Base-by-base conservation (phyloP, 176 grass and related monocot genomes). In the Avena atlantica region DNA sequence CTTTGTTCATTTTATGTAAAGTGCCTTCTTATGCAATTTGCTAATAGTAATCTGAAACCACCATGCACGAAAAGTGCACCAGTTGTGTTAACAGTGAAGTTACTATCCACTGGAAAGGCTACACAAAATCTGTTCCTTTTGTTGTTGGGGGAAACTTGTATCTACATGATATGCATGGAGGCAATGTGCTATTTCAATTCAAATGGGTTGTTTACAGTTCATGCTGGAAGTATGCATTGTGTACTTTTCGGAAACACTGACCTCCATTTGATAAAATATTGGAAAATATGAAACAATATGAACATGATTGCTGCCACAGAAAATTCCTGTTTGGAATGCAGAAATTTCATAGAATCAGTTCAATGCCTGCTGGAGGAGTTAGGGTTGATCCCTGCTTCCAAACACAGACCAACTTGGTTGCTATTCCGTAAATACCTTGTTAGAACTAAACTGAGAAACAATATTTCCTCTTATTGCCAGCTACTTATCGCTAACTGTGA, bases 21-120 rank as follows among this genome's bases (percentile, higher is more conserved):
- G 67, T 60, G 27, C 47, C 83, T 80, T 86, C 13, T 61, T 4
- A 67, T 36, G 27, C 10, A 64, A 24, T 80, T 63, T 15, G 9
- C 9, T 70, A 40, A 66, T 81, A 74, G 60, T 69, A 14, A 87
- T 27, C n/a, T n/a, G 15, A 78, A 84, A 57, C 6, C 42, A 84
- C 24, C 31, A 75, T 74, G 42, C 70, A 63, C 5, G 74, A 75
- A 60, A 58, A 31, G 51, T 75, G 47, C 19, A 29, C 21, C 50
- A 21, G 24, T 59, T 79, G 10, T 7, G 36, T 42, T 42, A 42
- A 42, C 40, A 42, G 40, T 70, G 14, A 70, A 29, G 49, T 59
- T 79, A 47, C 76, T 23, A 51, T 51, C 45, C 25, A 74, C 45
- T 74, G 72, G 45, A 74, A 74, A 51, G 45, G 72, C 21, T 74